Evolutionary conservation across 2,329 filamentous ascomycete genomes (phyloP).

Genomic region (Arthrocladium fulminans): DNA sequence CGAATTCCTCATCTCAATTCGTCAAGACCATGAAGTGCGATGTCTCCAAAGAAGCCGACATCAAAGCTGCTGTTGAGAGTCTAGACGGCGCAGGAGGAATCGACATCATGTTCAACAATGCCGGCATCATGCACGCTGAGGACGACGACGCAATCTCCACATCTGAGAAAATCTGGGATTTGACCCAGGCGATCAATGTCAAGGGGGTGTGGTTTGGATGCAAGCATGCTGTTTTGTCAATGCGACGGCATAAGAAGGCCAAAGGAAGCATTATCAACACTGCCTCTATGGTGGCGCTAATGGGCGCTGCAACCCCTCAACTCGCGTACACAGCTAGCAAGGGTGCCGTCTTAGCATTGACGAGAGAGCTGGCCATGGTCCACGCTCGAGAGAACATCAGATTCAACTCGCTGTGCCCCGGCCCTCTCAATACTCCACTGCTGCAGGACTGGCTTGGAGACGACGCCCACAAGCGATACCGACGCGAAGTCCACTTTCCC

Average conservation of each 20-base stretch:
- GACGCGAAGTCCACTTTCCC: slow-evolving; percentile 85
- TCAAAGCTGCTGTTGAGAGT: slow-evolving; percentile 63
- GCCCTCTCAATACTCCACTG: slow-evolving; percentile 82
- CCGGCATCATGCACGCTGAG: slow-evolving; percentile 86
- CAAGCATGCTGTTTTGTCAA: slow-evolving; percentile 79
- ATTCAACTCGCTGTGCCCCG: slow-evolving; percentile 86
- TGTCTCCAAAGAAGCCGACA: slow-evolving; percentile 74
- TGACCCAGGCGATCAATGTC: slow-evolving; percentile 90
- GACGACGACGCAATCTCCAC: slow-evolving; percentile 75
- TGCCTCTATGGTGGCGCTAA: slow-evolving; percentile 22
- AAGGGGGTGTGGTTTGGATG: slow-evolving; percentile 96
- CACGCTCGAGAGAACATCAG: slow-evolving; percentile 82
- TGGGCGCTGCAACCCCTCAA: slow-evolving; percentile 23
- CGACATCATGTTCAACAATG: slow-evolving; percentile 95
- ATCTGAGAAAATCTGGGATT: slow-evolving; percentile 83
- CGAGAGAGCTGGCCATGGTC: slow-evolving; percentile 81
- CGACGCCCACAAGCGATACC: slow-evolving; percentile 67
- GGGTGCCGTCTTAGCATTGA: slow-evolving; percentile 83
- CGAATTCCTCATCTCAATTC: slow-evolving; percentile 15
- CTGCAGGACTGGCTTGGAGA: slow-evolving; percentile 91
- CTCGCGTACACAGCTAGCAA: slow-evolving; percentile 84
- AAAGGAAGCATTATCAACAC: slow-evolving; percentile 45
- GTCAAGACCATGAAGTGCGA: slow-evolving; percentile 62
- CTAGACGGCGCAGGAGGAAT: slow-evolving; percentile 79
- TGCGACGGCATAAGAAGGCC: slow-evolving; percentile 71